Conservation (phyloP, 768 basidiomycete species). For the Kwoniella sp. region DNA sequence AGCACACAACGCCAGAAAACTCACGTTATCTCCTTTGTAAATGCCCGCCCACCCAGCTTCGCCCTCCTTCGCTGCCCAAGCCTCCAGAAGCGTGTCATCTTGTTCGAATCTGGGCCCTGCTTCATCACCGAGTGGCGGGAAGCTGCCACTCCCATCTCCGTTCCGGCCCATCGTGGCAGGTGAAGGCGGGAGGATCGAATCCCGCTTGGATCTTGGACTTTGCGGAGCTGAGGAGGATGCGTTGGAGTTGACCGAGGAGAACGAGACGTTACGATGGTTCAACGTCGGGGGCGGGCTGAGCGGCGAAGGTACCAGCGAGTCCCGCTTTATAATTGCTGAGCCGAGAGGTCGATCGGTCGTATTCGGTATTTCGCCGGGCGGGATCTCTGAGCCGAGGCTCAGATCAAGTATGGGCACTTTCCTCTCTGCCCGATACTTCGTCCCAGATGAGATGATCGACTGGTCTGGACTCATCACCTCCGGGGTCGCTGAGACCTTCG, state of each 20-base stretch:
- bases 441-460: neutral
- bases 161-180: constrained; percentile 7
- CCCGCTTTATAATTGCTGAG: neutral
- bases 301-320: neutral
- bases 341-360: neutral
- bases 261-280: constrained; percentile 3
- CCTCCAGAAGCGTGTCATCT: constrained; percentile 27
- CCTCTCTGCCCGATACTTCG: neutral
- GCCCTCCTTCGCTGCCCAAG: constrained; percentile 23
- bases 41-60: constrained; percentile 36
- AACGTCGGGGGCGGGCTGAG: neutral
- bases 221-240: neutral
- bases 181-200: constrained; percentile 9
- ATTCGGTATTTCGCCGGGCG: neutral
- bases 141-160: neutral
- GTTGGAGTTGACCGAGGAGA: constrained; percentile 11
- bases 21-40: constrained; percentile 38
- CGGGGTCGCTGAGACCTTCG: constrained; percentile 5
- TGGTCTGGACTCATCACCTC: constrained; percentile 3
- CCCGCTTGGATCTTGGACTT: neutral
- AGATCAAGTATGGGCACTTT: constrained; percentile 6
- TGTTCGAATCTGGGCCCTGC: constrained; percentile 45
- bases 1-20: too few relatives aligned
- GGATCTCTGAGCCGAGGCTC: constrained; percentile 1
- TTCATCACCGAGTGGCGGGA: constrained; percentile 38